Base-by-base conservation (phyloP, 106 monocot species). In the Narthecium ossifragum region DNA sequence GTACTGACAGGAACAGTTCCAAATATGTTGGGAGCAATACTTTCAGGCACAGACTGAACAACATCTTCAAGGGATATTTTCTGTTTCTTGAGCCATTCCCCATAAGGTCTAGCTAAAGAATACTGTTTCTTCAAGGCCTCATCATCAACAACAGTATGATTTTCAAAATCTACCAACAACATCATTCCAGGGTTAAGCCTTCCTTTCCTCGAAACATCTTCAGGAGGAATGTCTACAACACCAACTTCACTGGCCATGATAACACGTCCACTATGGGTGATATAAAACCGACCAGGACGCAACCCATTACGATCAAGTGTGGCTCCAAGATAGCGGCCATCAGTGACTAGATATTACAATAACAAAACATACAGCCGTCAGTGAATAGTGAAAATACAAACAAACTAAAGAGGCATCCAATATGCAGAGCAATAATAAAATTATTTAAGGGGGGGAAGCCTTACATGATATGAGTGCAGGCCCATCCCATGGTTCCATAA, bases 231-330 rank as follows among this genome's bases (percentile, higher is more conserved):
- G 69, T 98, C 98, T n/a, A 98, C 98, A 41, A 98, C 98, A 70
- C 98, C 98, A 69, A 98, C 98, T 82, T 98, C 98, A 76, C 98
- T 98, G 1, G 91, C 98, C 98, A 98, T 98, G 48, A 98, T 84
- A 31, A 98, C 98, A 34, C 87, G 78, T 11, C 86, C 84, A 54
- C 79, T 82, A 43, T 88, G 78, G 46, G 98, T 98, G 9, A 98
- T 75, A 58, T 98, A 98, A 67, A 78, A 98, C 5, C 98, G 87
- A 21, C 98, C 98, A 55, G 98, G 98, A 20, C 98, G 78, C 66
- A 98, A 48, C 1, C 98, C 98, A 73, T 98, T 98, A 25, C 98
- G 86, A 69, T 98, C 98, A 69, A 98, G 61, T 65, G 98, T 98
- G 39, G 98, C 98, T 62, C 98, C 98, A 57, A 98, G 83, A 66